Evolutionary conservation across 1,139 yeast species (phyloP), one percentile per base, ranked within the genome.

Genomic region (Suhomyces taliae): DNA sequence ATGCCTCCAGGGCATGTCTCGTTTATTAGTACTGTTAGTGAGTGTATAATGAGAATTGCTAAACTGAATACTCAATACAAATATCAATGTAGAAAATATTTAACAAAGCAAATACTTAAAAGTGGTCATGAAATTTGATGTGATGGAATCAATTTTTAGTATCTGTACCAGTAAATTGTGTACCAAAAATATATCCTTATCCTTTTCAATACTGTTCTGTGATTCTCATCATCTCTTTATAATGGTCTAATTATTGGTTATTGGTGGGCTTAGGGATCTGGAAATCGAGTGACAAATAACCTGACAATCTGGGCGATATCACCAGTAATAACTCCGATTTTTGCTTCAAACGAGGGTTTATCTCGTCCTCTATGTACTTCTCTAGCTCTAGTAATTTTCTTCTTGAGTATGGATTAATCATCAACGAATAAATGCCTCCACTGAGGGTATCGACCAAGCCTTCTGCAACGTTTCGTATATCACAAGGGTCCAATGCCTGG

Each of bases 221-320:
- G 24, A 19, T 2, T 19, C 24, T 19, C 24, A 6, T 19, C 24
- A 4, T 19, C 24, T 19, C 24, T 19, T 19, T 19, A 19, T 19
- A 4, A 19, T 19, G 4, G 4, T 19, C 6, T 19, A 19, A 19
- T 19, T 19, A 29, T 11, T 9, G 32, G 32, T 29, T 29, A n/a
- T 34, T 9, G 5, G 8, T 34, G 11, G 80, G 81, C 41, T 51
- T 65, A 2, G 83, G 82, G 10, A 81, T 66, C 55, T 78, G 74
- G 55, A 80, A 72, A 60, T 81, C 85, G 50, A 79, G 62, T 67
- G 90, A 83, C n/a, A 86, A 64, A 60, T 76, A 86, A 0, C 85
- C 95, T 11, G 82, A 74, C 41, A 71, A 56, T 39, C 79, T 58
- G 1, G 88, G 88, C 2, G 82, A 72, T 0, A 86, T 73, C 11